Evolutionary conservation across 2,329 filamentous ascomycete genomes (phyloP).

Genomic region (Colletotrichum graminicola): DNA sequence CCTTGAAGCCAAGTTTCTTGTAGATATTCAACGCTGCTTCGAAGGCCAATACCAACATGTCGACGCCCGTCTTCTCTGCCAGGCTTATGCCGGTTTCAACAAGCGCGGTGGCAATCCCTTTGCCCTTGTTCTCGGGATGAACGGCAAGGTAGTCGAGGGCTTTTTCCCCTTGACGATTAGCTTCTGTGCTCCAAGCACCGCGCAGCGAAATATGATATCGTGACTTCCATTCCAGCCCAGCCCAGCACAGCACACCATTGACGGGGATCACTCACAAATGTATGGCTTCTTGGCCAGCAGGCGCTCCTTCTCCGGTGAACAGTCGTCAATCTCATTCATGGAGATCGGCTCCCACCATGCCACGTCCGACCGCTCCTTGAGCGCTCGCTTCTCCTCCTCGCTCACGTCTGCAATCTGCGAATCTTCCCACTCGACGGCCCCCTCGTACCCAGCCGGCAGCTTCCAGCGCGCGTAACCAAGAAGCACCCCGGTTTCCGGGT

Average conservation of each 20-base stretch:
- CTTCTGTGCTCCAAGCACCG: neutral
- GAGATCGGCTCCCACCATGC: conserved; percentile 36
- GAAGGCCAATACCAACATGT: conserved; percentile 45
- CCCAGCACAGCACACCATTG: neutral
- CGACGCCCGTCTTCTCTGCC: conserved; percentile 45
- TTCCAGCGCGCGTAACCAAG: conserved; percentile 46
- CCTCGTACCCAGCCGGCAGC: conserved; percentile 36
- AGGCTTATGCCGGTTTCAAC: conserved; percentile 45
- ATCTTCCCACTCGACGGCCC: conserved; percentile 37
- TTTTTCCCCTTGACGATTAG: conserved; percentile 13
- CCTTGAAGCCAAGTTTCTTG: conserved; percentile 45
- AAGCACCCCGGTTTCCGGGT: conserved; percentile 43
- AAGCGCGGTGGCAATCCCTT: conserved; percentile 46
- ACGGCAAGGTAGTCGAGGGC: conserved; percentile 49
- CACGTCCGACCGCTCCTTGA: conserved; percentile 24
- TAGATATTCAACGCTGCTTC: conserved; percentile 45
- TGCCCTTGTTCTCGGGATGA: conserved; percentile 47
- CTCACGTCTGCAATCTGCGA: conserved; percentile 39
- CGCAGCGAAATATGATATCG: neutral
- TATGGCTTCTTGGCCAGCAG: conserved; percentile 33
- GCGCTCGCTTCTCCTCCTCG: conserved; percentile 30
- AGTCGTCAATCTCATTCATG: conserved; percentile 25
- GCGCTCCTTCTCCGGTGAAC: conserved; percentile 32
- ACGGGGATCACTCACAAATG: conserved; percentile 37
- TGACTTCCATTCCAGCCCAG: too few relatives aligned